Evolutionary conservation across 192 early-diverging fungal species (phyloP).

Genomic region (Physocladia obscura): DNA sequence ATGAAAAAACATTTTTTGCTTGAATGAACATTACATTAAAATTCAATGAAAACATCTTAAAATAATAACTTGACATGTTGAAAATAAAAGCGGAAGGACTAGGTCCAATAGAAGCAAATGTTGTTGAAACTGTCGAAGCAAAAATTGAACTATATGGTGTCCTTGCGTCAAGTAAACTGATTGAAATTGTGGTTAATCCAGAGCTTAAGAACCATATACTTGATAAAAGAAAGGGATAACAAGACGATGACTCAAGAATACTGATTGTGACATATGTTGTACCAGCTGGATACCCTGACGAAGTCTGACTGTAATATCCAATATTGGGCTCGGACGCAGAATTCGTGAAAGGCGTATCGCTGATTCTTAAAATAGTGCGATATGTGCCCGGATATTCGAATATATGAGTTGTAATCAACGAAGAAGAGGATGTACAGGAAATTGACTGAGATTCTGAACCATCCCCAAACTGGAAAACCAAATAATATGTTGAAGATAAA

Average conservation of each 20-base stretch:
- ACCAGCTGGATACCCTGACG: not conserved
- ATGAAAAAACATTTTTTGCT: not conserved
- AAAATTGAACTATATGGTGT: not conserved
- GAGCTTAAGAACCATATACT: not conserved
- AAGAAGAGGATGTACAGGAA: not conserved
- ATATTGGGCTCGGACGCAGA: not conserved
- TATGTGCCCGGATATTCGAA: not conserved
- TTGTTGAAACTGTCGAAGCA: not conserved
- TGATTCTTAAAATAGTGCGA: not conserved
- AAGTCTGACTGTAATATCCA: not conserved
- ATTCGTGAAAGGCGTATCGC: not conserved
- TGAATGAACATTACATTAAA: not conserved
- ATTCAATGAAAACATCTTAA: not conserved
- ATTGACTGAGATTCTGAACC: not conserved
- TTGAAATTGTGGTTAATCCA: not conserved
- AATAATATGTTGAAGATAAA: not conserved
- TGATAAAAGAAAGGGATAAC: not conserved
- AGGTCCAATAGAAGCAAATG: slow-evolving; percentile 4
- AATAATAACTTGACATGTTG: not conserved
- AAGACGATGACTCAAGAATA: not conserved
- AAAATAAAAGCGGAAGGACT: not conserved
- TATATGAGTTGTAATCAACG: not conserved
- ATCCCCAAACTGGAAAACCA: slow-evolving; percentile 20
- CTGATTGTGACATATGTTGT: not conserved
- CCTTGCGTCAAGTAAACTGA: not conserved